phyloP scores from a whole-genome alignment of 2,329 filamentous ascomycete species.

The Tolypocladium capitatum region DNA sequence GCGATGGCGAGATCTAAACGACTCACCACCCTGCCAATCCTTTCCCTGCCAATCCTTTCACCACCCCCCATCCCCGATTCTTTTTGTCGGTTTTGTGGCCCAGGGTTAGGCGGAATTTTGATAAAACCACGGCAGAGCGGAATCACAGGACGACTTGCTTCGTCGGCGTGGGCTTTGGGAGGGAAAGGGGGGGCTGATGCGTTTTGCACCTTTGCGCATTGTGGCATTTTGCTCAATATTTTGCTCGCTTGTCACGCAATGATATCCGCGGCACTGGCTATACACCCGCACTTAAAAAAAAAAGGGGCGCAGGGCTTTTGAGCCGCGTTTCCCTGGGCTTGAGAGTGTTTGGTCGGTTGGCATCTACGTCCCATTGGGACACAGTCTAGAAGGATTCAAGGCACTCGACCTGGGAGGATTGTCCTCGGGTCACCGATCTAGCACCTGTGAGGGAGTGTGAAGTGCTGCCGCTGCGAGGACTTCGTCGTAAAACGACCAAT shows the following conservation, averaged over 20 bases:
- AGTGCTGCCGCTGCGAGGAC: too few relatives aligned
- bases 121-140: not conserved
- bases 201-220: not conserved
- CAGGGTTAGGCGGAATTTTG: not conserved
- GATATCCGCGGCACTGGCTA: not conserved
- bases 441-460: not conserved
- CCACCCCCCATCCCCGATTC: not conserved
- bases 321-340: not conserved
- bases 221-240: not conserved
- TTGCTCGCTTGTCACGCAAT: not conserved
- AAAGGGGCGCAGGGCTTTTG: not conserved
- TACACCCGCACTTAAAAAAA: not conserved
- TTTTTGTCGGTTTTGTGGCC: not conserved
- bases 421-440: not conserved
- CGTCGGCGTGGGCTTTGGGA: not conserved
- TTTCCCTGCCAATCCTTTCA: not conserved
- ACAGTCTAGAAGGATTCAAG: not conserved
- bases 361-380: not conserved
- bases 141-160: not conserved
- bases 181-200: not conserved
- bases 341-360: not conserved
- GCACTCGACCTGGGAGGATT: not conserved
- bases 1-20: constrained; percentile 23
- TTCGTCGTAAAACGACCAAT: too few relatives aligned
- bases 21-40: not conserved